Base-by-base conservation (phyloP, 176 grass and related monocot species). In the Carex cristatella region DNA sequence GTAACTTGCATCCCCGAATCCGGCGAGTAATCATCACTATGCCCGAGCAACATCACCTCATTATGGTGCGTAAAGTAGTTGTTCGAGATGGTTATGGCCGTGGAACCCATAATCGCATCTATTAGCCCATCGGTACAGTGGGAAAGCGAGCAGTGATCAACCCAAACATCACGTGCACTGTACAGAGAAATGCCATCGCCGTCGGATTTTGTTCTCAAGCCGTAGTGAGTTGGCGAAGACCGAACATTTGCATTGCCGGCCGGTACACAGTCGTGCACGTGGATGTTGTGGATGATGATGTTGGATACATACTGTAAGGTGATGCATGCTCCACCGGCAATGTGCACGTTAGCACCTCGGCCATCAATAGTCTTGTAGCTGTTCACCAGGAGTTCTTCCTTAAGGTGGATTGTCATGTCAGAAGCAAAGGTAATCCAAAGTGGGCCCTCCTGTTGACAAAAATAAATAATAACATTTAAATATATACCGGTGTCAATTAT, bases 361-460 rank as follows among this genome's bases (percentile, higher is more conserved):
- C 96, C 96, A 59, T 99, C 96, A 42, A 99, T 76, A 27, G 96
- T 95, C 90, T 92, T 99, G 90, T 75, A 94, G 90, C 96, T 99
- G 88, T 92, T 95, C 3, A 99, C 88, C 7, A 99, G 87, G 6
- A 99, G 96, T 88, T 95, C 96, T 87, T 95, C 86, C 55, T 79
- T 89, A 0, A 98, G 91, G 0, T 88, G 93, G 85, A 98, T 95
- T 85, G 70, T 73, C 96, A 98, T 98, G 91, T 95, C 96, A 28
- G 42, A 51, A 7, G 86, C 75, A 88, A 98, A 98, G 23, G 90
- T 84, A 87, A 98, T 98, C 96, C 96, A 98, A 6, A 98, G 91
- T 0, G 96, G 96, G 7, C 91, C 96, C 4, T 98, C 96, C 87
- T 83, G 18, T 68, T 49, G 10, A 65, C 31, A 68, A 33, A 30